Percentiles rank a stretch among this genome's conserved stretches.
These are phyloP conservation scores for Brettanomyces sp. DNA, from an alignment of 805 yeast species.

Conservation along the genomic window DNA sequence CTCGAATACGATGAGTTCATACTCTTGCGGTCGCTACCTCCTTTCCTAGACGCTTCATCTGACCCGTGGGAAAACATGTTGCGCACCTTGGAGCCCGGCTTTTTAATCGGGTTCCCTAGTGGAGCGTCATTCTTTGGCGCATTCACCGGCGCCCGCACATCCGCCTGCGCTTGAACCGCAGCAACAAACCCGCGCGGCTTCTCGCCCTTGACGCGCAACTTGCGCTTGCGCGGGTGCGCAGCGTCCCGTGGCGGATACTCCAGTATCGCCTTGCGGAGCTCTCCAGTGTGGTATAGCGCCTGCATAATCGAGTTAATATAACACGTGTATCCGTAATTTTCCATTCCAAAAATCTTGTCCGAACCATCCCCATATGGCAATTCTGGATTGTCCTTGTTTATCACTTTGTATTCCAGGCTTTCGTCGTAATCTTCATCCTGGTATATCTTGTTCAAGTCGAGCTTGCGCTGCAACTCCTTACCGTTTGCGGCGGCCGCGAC, in stretches of 20 bases:
- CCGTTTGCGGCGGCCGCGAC: background rate
- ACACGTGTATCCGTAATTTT: conserved; percentile 86
- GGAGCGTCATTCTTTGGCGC: background rate
- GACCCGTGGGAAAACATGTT: no score
- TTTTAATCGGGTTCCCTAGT: background rate
- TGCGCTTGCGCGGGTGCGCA: conserved; percentile 27
- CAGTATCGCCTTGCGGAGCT: conserved; percentile 52
- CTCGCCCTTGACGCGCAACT: conserved; percentile 29
- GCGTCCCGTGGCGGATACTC: conserved; percentile 34
- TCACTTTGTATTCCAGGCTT: background rate
- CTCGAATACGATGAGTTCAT: background rate
- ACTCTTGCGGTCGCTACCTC: background rate
- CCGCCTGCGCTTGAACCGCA: conserved; percentile 11
- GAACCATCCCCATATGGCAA: conserved; percentile 60
- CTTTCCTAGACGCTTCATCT: background rate
- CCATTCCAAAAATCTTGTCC: conserved; percentile 68
- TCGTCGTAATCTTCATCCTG: background rate
- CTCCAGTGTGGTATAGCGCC: conserved; percentile 67
- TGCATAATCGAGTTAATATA: conserved; percentile 91
- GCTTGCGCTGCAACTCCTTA: background rate
- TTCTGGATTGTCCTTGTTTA: conserved; percentile 6
- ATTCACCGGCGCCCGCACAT: background rate
- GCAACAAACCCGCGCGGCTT: conserved; percentile 30
- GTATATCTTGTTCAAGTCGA: background rate
- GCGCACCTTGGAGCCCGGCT: background rate